Base-by-base conservation (phyloP, 192 early-diverging fungal species). In the Coemansia sp. region DNA sequence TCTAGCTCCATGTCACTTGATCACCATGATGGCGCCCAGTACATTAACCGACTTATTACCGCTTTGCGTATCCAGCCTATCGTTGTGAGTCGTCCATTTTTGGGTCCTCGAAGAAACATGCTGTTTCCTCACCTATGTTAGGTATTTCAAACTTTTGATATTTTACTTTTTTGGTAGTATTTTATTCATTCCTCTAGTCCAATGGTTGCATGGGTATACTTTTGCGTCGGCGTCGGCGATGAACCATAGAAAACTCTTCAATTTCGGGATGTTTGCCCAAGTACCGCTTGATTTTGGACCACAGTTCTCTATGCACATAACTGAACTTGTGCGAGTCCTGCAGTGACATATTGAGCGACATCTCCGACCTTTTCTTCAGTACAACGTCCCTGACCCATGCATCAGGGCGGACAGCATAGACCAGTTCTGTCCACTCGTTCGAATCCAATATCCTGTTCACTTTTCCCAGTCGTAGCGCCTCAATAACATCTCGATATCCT, bases 291-390 rank as follows among this genome's bases (percentile, higher is more conserved):
- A 81, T 58, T 13, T 73, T 71, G 9, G 68, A 69, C 79, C 79
- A 81, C 49, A 74, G 53, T 38, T 76, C 70, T 40, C 69, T 53
- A 22, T 81, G 79, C 1, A 81, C 79, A 22, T 81, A 76, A 11
- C 55, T 71, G 40, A 81, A 76, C 5, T 53, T 64, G 34, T 73
- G 79, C 4, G 74, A 76, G 53, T 81, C 79, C 40, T 69, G 74
- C 24, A 81, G 66, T 1, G 65, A 39, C 79, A 81, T 81, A 40
- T 57, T 72, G 68, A 81, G 73, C 29, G 79, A 81, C 31, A 76
- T 40, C 11, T 46, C 65, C 2, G 79, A 81, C 31, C 76, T 81
- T 27, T 64, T 63, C 53, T 74, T 74, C 46, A 76, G 53, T 31
- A 12, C 70, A 24, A 65, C 66, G 1, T 64, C 43, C n/a, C 74